Evolutionary conservation across 2,329 filamentous ascomycete genomes (phyloP), one percentile per base, ranked within the genome.

Genomic region (Neofusicoccum kwambonambiense): DNA sequence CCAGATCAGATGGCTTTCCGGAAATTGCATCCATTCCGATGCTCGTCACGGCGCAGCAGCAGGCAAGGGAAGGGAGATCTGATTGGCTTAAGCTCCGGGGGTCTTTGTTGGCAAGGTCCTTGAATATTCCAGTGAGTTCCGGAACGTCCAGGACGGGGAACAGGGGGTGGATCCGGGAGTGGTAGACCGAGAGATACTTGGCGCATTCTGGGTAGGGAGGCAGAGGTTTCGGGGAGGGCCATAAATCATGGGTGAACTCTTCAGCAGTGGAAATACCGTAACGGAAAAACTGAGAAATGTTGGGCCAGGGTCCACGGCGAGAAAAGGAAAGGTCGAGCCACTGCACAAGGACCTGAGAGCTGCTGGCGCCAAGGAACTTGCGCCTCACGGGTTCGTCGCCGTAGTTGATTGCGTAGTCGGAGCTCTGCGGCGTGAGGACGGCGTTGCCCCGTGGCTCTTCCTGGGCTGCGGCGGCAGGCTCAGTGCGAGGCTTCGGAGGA

Each of bases 291-390:
- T 63, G 61, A 54, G 39, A 54, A 17, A 35, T 13, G 15, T 54
- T 51, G 15, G 47, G 39, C 51, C 44, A 63, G 47, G 42, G 44
- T 52, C 64, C 61, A 11, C 60, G 51, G 15, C 50, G 64, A 35
- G 66, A 44, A 50, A 64, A 65, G 22, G 61, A 47, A 27, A 66
- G 34, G 19, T 65, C 47, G 39, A 66, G 42, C 66, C 66, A 66
- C 45, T 67, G 65, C 2, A 65, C 51, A 42, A 66, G 66, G 7
- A 66, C 62, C 51, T 66, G 62, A 3, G 64, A 35, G 42, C 66
- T 67, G 50, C 62, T 67, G n/a, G 66, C 60, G 19, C 64, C 65
- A 37, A 66, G 54, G 17, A 64, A 67, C 13, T 66, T 67, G 61
- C 49, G 61, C 27, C 27, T 35, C 42, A 42, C 39, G 50, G 49